Conservation (phyloP, 805 yeast genomes). For the Spathaspora sp. region DNA sequence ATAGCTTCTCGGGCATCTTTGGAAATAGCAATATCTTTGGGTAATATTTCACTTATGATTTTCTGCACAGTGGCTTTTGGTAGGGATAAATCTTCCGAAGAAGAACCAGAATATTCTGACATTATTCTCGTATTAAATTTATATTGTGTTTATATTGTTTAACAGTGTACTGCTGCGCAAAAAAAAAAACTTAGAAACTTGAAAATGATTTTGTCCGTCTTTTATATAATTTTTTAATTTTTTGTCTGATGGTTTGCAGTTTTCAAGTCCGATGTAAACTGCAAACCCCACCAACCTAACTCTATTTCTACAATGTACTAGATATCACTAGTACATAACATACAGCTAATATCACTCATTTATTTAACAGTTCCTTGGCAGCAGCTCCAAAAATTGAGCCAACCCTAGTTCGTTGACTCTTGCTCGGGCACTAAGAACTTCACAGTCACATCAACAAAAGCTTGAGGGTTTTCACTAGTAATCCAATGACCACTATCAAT, state of each 20-base stretch:
- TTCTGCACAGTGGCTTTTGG: conserved; percentile 91
- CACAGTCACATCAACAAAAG: conserved; percentile 15
- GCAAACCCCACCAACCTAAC: neutral
- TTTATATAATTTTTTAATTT: neutral
- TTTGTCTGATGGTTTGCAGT: neutral
- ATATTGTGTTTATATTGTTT: neutral
- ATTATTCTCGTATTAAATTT: conserved; percentile 12
- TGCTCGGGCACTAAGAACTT: conserved; percentile 4
- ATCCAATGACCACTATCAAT: conserved; percentile 37
- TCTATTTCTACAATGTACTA: too few species aligned
- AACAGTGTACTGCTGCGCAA: neutral
- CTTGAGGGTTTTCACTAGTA: conserved; percentile 35
- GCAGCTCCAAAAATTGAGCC: neutral
- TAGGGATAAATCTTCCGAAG: conserved; percentile 38
- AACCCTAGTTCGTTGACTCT: neutral
- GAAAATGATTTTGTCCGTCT: neutral
- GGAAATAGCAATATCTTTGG: conserved; percentile 81
- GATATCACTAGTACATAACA: too few species aligned
- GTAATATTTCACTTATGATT: conserved; percentile 84
- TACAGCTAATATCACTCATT: too few species aligned
- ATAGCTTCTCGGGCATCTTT: conserved; percentile 93
- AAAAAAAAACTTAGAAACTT: neutral
- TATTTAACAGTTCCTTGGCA: too few species aligned
- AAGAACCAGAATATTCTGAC: conserved; percentile 36
- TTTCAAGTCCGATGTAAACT: neutral